Base-by-base conservation (phyloP, 2,329 filamentous ascomycete species). In the Exophiala aquamarina region DNA sequence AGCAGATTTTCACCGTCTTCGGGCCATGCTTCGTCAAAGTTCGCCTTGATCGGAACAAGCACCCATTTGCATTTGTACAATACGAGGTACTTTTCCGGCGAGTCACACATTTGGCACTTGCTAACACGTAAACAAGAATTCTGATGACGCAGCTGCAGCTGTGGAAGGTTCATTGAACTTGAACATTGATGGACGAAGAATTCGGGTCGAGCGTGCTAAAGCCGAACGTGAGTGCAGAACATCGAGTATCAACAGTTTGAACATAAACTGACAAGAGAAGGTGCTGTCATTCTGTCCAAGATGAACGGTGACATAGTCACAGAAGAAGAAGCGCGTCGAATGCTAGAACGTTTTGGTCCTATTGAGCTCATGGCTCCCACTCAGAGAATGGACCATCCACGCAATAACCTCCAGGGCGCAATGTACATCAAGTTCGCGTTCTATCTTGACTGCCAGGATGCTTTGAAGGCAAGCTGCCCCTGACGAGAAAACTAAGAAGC, bases 21-120 rank as follows among this genome's bases (percentile, higher is more conserved):
- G 67, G 67, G 1, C 44, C 47, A n/a, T 66, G 66, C 37, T 59
- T 66, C 51, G 60, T 66, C 38, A 68, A 67, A 42, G 60, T 69
- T 17, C 66, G 64, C 17, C 53, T 59, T 13, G 61, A 69, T 50
- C 59, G 55, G 32, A 63, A 64, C 42, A 62, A 57, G 9, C 57
- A 70, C 11, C 65, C 66, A 1, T 63, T 60, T 29, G 68, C 62
- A 11, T 67, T 70, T 58, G 60, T 69, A 17, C 67, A 70, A 45
- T 70, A 66, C 48, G 62, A 70, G 52, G 67, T 65, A 55, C 44
- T 34, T 6, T 14, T 34, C 32, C 32, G 8, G 5, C 32, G 6
- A 6, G 13, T 26, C n/a, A 6, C 8, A 7, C 13, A 6, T 14
- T 14, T 18, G 10, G 21, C 13, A 33, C 31, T 44, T 33, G 44